Evolutionary conservation across 805 yeast genomes (phyloP).

Genomic region (Barnettozyma botsteinii): DNA sequence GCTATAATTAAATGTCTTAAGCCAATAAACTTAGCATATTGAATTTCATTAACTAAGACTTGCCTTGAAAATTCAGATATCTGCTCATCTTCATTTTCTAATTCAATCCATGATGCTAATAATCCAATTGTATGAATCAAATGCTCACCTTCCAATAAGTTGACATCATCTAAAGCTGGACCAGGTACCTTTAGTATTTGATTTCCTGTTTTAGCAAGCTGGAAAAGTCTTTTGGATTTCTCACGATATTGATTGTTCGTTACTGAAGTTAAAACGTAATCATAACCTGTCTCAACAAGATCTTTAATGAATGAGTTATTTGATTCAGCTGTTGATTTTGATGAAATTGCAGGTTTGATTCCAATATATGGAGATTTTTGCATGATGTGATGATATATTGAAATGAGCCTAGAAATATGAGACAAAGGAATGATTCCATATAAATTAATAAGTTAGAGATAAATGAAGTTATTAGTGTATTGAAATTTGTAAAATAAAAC

Average conservation of each 20-base stretch:
- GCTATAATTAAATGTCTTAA: conserved; percentile 49
- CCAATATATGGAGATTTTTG: conserved; percentile 32
- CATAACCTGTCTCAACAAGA: conserved; percentile 38
- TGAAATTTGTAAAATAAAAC: too few relatives aligned
- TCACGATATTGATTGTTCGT: conserved; percentile 48
- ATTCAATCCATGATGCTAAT: conserved; percentile 64
- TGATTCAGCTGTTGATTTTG: conserved; percentile 27
- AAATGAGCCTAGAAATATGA: not conserved
- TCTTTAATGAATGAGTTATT: conserved; percentile 26
- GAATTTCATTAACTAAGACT: conserved; percentile 52
- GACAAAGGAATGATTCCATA: too few relatives aligned
- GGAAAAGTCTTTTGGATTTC: conserved; percentile 34
- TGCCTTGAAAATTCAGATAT: conserved; percentile 50
- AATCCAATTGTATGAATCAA: conserved; percentile 44
- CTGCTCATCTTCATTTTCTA: conserved; percentile 46
- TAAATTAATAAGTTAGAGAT: too few relatives aligned
- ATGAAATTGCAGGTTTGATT: conserved; percentile 37
- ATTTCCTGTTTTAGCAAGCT: conserved; percentile 24
- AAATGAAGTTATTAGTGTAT: too few relatives aligned
- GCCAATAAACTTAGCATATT: conserved; percentile 56
- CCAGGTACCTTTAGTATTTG: conserved; percentile 31
- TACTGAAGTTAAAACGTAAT: conserved; percentile 46
- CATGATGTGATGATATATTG: not conserved
- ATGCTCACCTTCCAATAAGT: conserved; percentile 38
- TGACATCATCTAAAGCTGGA: conserved; percentile 38